Conservation (phyloP, 352 stramenopile genomes). For the Phytophthora cajani region DNA sequence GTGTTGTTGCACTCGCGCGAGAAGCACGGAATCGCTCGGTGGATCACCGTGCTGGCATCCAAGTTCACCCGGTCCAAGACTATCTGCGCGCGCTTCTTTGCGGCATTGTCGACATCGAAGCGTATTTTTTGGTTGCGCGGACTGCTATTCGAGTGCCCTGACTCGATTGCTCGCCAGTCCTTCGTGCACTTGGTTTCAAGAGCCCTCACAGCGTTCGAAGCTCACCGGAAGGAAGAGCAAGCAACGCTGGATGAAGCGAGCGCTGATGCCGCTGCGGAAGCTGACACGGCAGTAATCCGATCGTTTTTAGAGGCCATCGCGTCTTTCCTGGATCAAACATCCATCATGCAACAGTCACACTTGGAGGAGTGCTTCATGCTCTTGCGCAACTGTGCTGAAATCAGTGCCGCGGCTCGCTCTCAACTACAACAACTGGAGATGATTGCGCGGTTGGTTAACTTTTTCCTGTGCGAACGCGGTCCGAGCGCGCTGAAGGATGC, state of each 20-base stretch:
- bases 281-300: constrained; percentile 36
- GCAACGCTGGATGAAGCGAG: constrained; percentile 23
- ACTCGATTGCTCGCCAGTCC: constrained; percentile 86
- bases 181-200: constrained; percentile 86
- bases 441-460: constrained; percentile 82
- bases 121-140: constrained; percentile 63
- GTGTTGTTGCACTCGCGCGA: constrained; percentile 89
- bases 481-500: constrained; percentile 72
- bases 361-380: constrained; percentile 91
- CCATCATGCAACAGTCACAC: constrained; percentile 80
- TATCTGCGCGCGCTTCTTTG: constrained; percentile 79
- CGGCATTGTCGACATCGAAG: constrained; percentile 61
- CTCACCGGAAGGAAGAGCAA: constrained; percentile 56
- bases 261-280: constrained; percentile 25
- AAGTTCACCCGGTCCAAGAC: constrained; percentile 80
- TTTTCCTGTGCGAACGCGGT: constrained; percentile 80
- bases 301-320: constrained; percentile 60
- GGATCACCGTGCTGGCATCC: constrained; percentile 76
- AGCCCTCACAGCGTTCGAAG: constrained; percentile 72
- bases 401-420: constrained; percentile 55
- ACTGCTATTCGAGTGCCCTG: constrained; percentile 85
- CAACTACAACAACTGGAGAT: constrained; percentile 70
- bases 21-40: constrained; percentile 85
- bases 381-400: constrained; percentile 77
- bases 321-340: constrained; percentile 76